Evolutionary conservation across 1,139 yeast species (phyloP).

Genomic region (Saccharomyces uvarum): DNA sequence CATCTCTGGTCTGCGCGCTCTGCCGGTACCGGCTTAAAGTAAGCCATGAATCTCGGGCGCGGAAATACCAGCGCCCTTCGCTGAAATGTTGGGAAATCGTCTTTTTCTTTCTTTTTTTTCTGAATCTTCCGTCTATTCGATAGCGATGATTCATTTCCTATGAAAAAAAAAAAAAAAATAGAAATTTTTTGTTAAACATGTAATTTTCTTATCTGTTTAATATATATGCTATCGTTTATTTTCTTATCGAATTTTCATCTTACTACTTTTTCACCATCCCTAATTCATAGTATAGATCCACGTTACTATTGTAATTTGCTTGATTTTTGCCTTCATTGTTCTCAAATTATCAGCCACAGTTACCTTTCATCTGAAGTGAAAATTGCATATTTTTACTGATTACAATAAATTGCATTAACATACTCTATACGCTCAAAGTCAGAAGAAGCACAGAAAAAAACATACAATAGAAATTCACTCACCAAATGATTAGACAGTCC

Average conservation of each 20-base stretch:
- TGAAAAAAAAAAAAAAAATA: not conserved
- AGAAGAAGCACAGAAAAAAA: not conserved
- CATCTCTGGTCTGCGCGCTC: not conserved
- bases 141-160: not conserved
- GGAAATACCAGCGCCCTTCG: not conserved
- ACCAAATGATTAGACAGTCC: constrained; percentile 16
- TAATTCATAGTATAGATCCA: not conserved
- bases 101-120: not conserved
- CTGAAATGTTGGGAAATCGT: not conserved
- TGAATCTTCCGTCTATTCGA: constrained; percentile 1
- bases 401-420: not conserved
- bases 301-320: not conserved
- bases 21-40: not conserved
- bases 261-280: not conserved
- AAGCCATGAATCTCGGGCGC: not conserved
- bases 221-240: not conserved
- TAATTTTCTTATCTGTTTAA: not conserved
- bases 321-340: not conserved
- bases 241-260: not conserved
- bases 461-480: not conserved
- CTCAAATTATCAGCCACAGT: not conserved
- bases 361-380: not conserved
- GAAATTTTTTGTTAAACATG: not conserved
- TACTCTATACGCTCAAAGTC: not conserved
- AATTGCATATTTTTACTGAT: not conserved